Evolutionary conservation across 2,329 filamentous ascomycete species (phyloP), one percentile per base, ranked within the genome.

Genomic region (Pseudogymnoascus sp.): DNA sequence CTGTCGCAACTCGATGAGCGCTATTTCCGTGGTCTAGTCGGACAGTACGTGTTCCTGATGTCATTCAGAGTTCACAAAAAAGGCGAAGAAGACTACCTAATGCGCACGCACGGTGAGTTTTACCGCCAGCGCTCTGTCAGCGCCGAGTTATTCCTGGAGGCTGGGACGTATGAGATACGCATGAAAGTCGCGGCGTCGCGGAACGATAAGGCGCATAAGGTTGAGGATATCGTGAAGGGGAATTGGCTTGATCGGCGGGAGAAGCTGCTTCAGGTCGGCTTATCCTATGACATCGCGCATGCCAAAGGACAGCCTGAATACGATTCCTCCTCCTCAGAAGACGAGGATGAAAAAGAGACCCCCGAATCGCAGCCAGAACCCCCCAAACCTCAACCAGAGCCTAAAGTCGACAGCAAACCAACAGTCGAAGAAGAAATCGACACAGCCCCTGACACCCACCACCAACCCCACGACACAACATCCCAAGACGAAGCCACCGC

Each of bases 1-100:
- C 77, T 87, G 1, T 83, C 82, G 1, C 83, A 87, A 73, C 80
- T 87, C n/a, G 84, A 87, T 68, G 74, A 77, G 12, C 77, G 84
- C 11, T 87, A 86, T 70, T 87, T 85, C 71, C 79, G 79, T 65
- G 84, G 84, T 4, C 78, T 87, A 0, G 75, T 80, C 38, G 85
- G 85, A 4, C 81, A 85, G 70, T 88, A 87, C 64, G 37, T 42
- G 5, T 80, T 79, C 63, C 67, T 73, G n/a, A 67, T 84, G 75
- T 73, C 70, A 14, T 76, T 76, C 66, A 75, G 81, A 7, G 71
- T 84, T 1, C 81, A 84, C 64, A 75, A 78, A 63, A 75, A 78
- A 2, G 78, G 78, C 6, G 78, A 80, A 2, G 81, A 83, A 64
- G 82, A 84, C 66, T 85, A 85, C 66, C 79, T 86, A 23, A 82